Base-by-base conservation (phyloP, 192 early-diverging fungal species). In the Backusella parvicylindrica region DNA sequence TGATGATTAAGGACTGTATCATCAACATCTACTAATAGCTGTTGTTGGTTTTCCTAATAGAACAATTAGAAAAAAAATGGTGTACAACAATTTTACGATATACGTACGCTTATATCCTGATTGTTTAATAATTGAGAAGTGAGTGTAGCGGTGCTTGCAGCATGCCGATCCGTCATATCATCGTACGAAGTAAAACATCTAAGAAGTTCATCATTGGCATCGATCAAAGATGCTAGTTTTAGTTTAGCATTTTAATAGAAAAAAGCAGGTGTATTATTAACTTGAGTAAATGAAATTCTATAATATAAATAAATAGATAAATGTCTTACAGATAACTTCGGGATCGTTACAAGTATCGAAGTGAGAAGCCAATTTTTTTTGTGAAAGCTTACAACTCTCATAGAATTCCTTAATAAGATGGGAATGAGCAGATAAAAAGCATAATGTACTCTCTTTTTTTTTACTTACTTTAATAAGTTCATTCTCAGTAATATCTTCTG, bases 101-200 rank as follows among this genome's bases (percentile, higher is more conserved):
- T n/a, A n/a, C n/a, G n/a, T 60, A 60, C 53, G 53, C 53, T 21
- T 60, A 23, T 60, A 23, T 23, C 53, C 26, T 23, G 53, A 60
- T 60, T 21, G 21, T 82, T 71, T 13, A 73, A 64, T 9, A 49
- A 13, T 38, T 76, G 76, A 23, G 88, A 89, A 13, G 77, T 83
- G 41, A 77, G 77, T 3, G 83, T 87, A 9, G 85, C 86, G 33
- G 70, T 64, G 64, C 60, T 77, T 23, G 87, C n/a, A 18, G 82
- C 82, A 33, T 81, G 75, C 36, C 79, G 80, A 68, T 89, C 88
- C 75, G 87, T 74, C 88, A 87, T 87, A 56, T 89, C 86, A 37
- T 87, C 84, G 49, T 89, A 89, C 0, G 86, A 78, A 28, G 85
- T 87, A 66, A 89, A 89, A 9, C 83, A 73, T 37, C 82, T 85